Evolutionary conservation across 768 basidiomycete genomes (phyloP).

Genomic region (Boletus subcaerulescens): DNA sequence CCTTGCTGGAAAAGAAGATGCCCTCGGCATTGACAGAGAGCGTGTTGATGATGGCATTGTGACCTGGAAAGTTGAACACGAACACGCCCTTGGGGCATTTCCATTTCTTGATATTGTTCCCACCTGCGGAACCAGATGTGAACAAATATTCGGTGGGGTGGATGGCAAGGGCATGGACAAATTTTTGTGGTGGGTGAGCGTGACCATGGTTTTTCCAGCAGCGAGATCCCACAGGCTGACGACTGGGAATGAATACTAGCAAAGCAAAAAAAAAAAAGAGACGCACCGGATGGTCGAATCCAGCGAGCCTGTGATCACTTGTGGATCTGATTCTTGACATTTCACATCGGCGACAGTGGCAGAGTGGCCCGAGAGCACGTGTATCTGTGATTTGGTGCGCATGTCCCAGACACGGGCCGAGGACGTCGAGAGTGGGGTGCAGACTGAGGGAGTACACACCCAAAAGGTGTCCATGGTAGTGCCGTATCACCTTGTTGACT

Average conservation of each 20-base stretch:
- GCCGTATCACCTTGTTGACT: constrained; percentile 98
- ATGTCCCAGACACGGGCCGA: constrained; percentile 98
- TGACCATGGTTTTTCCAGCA: constrained; percentile 94
- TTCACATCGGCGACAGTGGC: constrained; percentile 94
- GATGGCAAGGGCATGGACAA: constrained; percentile 88
- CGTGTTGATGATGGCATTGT: constrained; percentile 97
- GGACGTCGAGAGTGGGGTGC: constrained; percentile 93
- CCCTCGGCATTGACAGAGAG: constrained; percentile 92
- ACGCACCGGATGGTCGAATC: constrained; percentile 88
- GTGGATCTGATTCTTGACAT: constrained; percentile 96
- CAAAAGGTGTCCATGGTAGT: constrained; percentile 97
- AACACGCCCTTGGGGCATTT: constrained; percentile 96
- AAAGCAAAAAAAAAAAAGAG: neutral
- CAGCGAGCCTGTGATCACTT: constrained; percentile 98
- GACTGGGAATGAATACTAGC: neutral
- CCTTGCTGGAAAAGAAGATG: constrained; percentile 94
- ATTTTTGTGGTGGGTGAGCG: constrained; percentile 99
- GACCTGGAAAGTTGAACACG: constrained; percentile 94
- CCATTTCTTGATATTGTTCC: constrained; percentile 99
- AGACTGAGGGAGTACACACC: constrained; percentile 93
- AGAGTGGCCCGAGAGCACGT: constrained; percentile 90
- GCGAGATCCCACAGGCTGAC: constrained; percentile 92
- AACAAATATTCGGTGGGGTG: constrained; percentile 98
- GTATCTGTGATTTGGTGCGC: constrained; percentile 95
- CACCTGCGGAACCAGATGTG: constrained; percentile 93